Evolutionary conservation across 2,329 filamentous ascomycete genomes (phyloP), one percentile per base, ranked within the genome.

Genomic region (Aspergillus japonicus): DNA sequence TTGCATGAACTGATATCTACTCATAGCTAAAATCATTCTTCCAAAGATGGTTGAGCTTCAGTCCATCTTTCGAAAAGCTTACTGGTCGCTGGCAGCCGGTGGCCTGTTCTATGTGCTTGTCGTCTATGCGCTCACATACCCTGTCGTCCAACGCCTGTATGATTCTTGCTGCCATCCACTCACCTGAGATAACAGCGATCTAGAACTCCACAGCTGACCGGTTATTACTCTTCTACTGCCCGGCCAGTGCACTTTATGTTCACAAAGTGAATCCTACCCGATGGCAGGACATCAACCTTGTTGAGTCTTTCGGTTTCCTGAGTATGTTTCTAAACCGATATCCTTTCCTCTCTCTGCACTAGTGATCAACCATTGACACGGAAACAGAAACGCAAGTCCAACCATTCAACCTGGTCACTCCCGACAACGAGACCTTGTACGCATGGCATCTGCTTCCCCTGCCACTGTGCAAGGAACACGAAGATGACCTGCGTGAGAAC

Each of bases 361-460:
- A 2, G 21, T 21, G 21, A 21, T 21, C 21, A 21, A 2, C 21
- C 21, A 21, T 21, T 72, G 57, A 69, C 49, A 50, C 6, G 2
- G 2, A 26, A 11, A 47, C 66, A 94, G 90, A 87, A 71, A 92
- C 92, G 67, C 94, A 98, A 77, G 89, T 96, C 2, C 92, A 91
- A 5, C 90, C 94, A 0, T 97, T 98, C 73, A 87, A 85, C 51
- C 77, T 98, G 42, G 78, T 77, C 4, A 95, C 92, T 0, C 80
- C 86, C 1, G 93, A 97, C 73, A 86, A 87, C 44, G 88, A 93
- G 74, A 86, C 81, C 2, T 78, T 98, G 19, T 96, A 95, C 71
- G 90, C 90, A 26, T 98, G 94, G 94, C 94, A 97, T 71, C 83
- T 98, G 57, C 79, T 97, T 52, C 94, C 94, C 0, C 77, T 96